phyloP scores from a whole-genome alignment of 371 early-diverging fungal genomes.

The Dentiscutata heterogama region DNA sequence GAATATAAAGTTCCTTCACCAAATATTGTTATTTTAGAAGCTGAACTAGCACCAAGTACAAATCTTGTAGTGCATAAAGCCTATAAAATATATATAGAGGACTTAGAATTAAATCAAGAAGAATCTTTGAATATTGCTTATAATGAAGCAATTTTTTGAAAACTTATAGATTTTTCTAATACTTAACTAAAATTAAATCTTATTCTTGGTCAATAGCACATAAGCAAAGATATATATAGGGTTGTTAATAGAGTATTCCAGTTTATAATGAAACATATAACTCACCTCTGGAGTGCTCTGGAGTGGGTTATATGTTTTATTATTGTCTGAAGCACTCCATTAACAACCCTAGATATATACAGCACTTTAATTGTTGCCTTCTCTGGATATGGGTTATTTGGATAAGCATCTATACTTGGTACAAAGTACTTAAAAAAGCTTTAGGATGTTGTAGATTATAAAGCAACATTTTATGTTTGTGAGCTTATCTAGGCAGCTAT shows the following conservation, averaged over 20 bases:
- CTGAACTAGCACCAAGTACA: not conserved
- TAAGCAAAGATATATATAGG: slow-evolving; percentile 7
- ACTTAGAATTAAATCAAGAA: not conserved
- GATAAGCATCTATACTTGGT: not conserved
- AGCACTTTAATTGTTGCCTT: not conserved
- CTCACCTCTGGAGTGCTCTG: no score
- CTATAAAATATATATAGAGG: slow-evolving; percentile 5
- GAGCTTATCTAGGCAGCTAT: slow-evolving; percentile 22
- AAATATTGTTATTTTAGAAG: slow-evolving; percentile 17
- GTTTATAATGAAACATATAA: no score
- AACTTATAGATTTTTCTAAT: not conserved
- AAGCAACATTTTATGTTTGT: not conserved
- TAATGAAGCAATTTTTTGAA: slow-evolving; percentile 36
- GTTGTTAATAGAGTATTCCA: no score
- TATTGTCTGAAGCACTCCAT: no score
- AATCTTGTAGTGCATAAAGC: not conserved
- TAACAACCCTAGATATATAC: no score
- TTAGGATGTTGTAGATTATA: slow-evolving; percentile 1
- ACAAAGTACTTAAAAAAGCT: not conserved
- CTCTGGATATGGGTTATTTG: slow-evolving; percentile 16
- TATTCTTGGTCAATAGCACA: slow-evolving; percentile 13
- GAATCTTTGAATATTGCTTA: not conserved
- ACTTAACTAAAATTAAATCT: not conserved
- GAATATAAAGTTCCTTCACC: no score
- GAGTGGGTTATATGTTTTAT: no score